These are phyloP conservation scores for Metarhizium rileyi DNA, from an alignment of 2,329 filamentous ascomycete genomes.

Conservation along the genomic window DNA sequence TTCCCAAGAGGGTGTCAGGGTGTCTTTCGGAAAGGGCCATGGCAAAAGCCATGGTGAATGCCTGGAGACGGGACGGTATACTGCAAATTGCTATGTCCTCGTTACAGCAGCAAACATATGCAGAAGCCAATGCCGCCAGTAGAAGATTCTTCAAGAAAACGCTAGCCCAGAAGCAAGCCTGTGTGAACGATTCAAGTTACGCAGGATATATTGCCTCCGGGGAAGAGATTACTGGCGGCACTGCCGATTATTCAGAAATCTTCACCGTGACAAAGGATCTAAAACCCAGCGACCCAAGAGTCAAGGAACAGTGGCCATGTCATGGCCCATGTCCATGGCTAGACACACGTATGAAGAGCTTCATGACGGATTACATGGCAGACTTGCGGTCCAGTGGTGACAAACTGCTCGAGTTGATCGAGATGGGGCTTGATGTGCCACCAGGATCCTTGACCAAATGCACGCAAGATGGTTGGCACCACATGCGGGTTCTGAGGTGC, in stretches of 20 bases:
- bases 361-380: conserved; percentile 31
- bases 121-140: conserved; percentile 26
- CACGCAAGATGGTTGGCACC: conserved; percentile 41
- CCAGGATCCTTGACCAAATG: conserved; percentile 29
- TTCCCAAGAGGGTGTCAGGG: conserved; percentile 28
- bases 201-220: conserved; percentile 40
- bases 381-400: conserved; percentile 32
- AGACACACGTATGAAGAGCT: conserved; percentile 27
- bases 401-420: conserved; percentile 34
- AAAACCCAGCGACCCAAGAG: conserved; percentile 25
- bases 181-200: conserved; percentile 35
- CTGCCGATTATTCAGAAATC: conserved; percentile 42
- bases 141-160: conserved; percentile 29
- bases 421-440: conserved; percentile 32
- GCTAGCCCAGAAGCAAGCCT: conserved; percentile 28
- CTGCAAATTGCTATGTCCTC: conserved; percentile 33
- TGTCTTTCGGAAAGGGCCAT: conserved; percentile 23
- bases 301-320: conserved; percentile 34
- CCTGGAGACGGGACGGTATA: conserved; percentile 36
- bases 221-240: conserved; percentile 36
- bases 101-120: conserved; percentile 24
- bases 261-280: conserved; percentile 43
- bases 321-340: conserved; percentile 41
- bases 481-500: conserved; percentile 36
- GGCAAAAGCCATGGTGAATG: conserved; percentile 29